Evolutionary conservation across 768 basidiomycete genomes (phyloP).

Genomic region (Leucocoprinus sp.): DNA sequence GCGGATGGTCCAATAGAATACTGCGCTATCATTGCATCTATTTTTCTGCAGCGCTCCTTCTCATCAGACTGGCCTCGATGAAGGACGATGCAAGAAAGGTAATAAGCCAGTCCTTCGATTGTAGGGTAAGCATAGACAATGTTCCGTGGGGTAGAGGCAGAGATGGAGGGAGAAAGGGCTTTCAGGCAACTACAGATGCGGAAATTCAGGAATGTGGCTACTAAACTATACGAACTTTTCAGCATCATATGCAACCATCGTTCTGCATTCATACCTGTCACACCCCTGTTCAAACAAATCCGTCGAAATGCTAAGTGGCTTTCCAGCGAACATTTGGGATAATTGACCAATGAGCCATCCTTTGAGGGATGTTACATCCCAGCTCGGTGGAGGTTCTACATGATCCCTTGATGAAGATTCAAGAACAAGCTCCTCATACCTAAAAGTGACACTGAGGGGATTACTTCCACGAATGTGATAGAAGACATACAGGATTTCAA

Average conservation of each 20-base stretch:
- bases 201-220: slow-evolving; percentile 22
- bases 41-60: slow-evolving; percentile 13
- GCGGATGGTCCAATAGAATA: slow-evolving; percentile 20
- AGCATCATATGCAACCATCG: not conserved
- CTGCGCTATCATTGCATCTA: slow-evolving; percentile 32
- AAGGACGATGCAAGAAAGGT: slow-evolving; percentile 13
- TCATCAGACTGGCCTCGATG: slow-evolving; percentile 3
- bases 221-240: slow-evolving; percentile 12
- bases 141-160: slow-evolving; percentile 22
- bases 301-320: slow-evolving; percentile 8
- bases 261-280: slow-evolving; percentile 15
- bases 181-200: slow-evolving; percentile 29
- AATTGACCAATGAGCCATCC: not conserved
- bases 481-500: slow-evolving; percentile 33
- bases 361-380: not conserved
- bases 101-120: slow-evolving; percentile 17
- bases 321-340: not conserved
- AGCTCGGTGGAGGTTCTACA: not conserved
- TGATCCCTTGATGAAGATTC: not conserved
- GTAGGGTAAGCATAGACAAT: slow-evolving; percentile 22
- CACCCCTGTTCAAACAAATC: slow-evolving; percentile 25
- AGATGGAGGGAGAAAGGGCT: slow-evolving; percentile 15
- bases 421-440: not conserved
- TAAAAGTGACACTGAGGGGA: not conserved
- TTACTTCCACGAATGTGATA: not conserved